Conservation (phyloP, 495 filamentous ascomycete genomes). For the Neurospora tetrasperma region DNA sequence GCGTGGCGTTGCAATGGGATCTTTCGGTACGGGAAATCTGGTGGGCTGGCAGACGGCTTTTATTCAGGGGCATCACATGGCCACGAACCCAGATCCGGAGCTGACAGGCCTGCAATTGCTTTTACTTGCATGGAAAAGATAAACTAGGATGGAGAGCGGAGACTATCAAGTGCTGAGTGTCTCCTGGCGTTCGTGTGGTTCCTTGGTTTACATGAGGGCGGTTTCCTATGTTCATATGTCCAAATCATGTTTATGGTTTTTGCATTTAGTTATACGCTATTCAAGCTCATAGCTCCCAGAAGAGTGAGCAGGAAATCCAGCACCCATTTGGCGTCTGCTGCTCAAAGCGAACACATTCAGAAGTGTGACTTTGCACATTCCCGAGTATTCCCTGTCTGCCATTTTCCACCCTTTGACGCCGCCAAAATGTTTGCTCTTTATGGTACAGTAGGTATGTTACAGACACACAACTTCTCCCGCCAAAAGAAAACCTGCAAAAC, state of each 20-base stretch:
- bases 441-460: background rate
- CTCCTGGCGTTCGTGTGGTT: conserved; percentile 26
- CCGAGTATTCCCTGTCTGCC: background rate
- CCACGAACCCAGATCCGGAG: background rate
- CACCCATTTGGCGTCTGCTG: background rate
- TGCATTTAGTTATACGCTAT: background rate
- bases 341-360: background rate
- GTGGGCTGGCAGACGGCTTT: background rate
- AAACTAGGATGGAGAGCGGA: conserved; percentile 13
- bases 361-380: background rate
- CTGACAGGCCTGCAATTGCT: background rate
- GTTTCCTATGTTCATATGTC: conserved; percentile 1
- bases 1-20: background rate
- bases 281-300: background rate
- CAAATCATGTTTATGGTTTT: background rate
- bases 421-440: background rate
- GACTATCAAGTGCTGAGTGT: conserved; percentile 45
- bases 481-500: background rate
- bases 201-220: background rate
- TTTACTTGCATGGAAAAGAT: background rate
- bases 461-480: background rate
- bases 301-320: background rate
- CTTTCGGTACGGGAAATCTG: background rate
- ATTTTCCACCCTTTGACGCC: background rate
- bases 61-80: background rate